Evolutionary conservation across 768 basidiomycete species (phyloP), one percentile per base, ranked within the genome.

Genomic region (Lactifluus subvellereus): DNA sequence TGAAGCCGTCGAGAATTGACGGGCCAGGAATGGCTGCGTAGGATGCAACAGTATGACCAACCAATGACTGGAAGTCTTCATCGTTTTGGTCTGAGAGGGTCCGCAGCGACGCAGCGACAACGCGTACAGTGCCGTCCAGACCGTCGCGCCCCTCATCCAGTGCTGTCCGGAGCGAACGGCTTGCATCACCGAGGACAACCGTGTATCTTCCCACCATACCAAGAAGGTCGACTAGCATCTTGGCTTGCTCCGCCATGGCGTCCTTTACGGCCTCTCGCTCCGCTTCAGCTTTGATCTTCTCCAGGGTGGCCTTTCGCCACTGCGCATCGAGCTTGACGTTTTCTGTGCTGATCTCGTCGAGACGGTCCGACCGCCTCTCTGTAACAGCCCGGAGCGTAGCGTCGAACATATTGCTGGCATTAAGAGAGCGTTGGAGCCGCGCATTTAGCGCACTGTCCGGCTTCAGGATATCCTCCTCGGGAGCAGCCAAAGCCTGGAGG

Each of bases 141-240:
- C 76, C 75, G 66, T 78, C 77, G 53, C 72, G 59, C 47, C 75
- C 75, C 16, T 73, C 75, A 27, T 77, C 75, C 10, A 72, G 64
- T 59, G 71, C 84, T 47, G 61, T 74, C 63, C 63, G 74, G 72
- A 71, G 82, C 72, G 60, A 79, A 75, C 71, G 71, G 33, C 78
- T 77, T 18, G 80, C 77, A 61, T 91, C 87, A 13, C 80, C 83
- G 33, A 92, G 77, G 72, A 86, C 80, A 51, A 87, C 82, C 4
- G 87, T 91, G 70, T 87, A 89, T 66, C 89, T 78, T 42, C 89
- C 89, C 22, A 94, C 78, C 80, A 93, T 85, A 14, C 91, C 89
- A 33, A 92, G 75, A n/a, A 94, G 79, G 65, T 78, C 79, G 32
- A 91, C 83, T 62, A 90, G 76, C 40, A 86, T 77, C 68, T 82